Conservation (phyloP, 2,329 filamentous ascomycete genomes). For the Penicillium sumatraense region DNA sequence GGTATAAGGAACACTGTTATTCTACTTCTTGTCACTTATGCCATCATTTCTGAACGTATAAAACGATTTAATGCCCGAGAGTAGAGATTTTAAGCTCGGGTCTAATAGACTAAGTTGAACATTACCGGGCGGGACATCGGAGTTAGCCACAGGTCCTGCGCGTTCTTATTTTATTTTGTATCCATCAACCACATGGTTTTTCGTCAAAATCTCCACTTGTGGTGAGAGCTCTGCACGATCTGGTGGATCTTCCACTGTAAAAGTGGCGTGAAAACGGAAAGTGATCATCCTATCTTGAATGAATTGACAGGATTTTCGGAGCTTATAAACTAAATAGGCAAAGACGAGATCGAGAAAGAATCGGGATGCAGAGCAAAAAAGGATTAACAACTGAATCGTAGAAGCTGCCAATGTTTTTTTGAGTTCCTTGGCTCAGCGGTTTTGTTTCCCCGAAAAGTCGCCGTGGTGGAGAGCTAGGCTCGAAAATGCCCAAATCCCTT, state of each 20-base stretch:
- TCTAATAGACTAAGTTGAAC: not conserved
- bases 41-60: too few species aligned
- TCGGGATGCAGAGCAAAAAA: not conserved
- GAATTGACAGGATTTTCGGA: not conserved
- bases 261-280: not conserved
- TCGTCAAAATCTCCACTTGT: not conserved
- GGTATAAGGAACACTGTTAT: too few species aligned
- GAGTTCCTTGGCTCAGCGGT: not conserved
- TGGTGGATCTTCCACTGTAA: not conserved
- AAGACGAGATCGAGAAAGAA: not conserved
- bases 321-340: not conserved
- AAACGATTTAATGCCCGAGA: not conserved
- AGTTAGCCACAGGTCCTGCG: not conserved
- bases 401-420: not conserved
- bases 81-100: not conserved
- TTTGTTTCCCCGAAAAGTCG: conserved; percentile 12
- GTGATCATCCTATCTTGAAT: not conserved
- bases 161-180: not conserved
- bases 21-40: too few species aligned
- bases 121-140: not conserved
- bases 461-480: conserved; percentile 6
- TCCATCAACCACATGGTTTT: not conserved
- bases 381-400: not conserved
- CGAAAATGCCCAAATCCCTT: not conserved
- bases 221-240: not conserved